Evolutionary conservation across 23 red algal species (phyloP), one percentile per base, ranked within the genome.

Genomic region (Gracilaria gracilis): DNA sequence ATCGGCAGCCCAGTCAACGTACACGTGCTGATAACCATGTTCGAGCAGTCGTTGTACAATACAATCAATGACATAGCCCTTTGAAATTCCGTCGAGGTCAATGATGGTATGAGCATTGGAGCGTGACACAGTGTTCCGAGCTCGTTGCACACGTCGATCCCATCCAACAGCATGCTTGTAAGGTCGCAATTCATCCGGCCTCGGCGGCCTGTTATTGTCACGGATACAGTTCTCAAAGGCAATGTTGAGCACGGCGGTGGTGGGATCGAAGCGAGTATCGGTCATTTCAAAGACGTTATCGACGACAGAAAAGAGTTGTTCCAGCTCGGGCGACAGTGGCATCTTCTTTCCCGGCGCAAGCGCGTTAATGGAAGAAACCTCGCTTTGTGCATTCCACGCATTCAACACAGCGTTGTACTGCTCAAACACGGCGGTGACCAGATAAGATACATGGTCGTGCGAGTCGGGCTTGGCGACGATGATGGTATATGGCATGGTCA

Each of bases 1-100:
- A 62, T 94, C 91, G 42, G 57, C 91, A 51, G 80, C 91, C 91
- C 91, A 94, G 55, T 94, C 91, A 4, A 94, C 81, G 51, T 94
- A 94, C 17, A 77, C 38, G 31, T 50, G 32, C 3, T 21, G 2
- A 40, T 51, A 65, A 29, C 61, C 77, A 40, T 53, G 35, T 50
- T 31, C 80, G 29, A 72, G 33, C 2, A 87, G 31, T 14, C 40
- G 14, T 1, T 76, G 67, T 14, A 87, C 33, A 11, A 94, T 33
- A 31, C 50, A 17, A 39, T 87, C 91, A 37, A 94, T 71, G 59
- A 79, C 82, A 57, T 65, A 72, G 50, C 82, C 91, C 53, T 93
- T 93, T 31, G 81, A 75, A 59, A 93, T 85, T 9, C 90, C 90
- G 31, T 84, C 79, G 28, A 93, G 24, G 57, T 93, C 90, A 24